Evolutionary conservation across 1,284 basidiomycete genomes (phyloP).

Genomic region (Volvariella surrecta): DNA sequence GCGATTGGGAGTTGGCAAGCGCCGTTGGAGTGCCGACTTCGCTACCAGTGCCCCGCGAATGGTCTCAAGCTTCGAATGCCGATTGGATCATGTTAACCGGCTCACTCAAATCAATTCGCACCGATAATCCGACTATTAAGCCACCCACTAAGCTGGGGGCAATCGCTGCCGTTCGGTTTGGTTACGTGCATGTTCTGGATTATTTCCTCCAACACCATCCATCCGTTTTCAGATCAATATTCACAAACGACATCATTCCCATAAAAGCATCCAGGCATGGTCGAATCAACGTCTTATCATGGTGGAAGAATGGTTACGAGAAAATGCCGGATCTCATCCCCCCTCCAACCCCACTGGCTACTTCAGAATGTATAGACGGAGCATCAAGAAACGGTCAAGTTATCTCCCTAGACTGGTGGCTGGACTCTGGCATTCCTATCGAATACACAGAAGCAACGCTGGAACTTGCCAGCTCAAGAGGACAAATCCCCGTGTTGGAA

Average conservation of each 20-base stretch:
- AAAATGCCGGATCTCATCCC: conserved; percentile 48
- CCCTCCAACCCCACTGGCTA: conserved; percentile 37
- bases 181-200: conserved; percentile 66
- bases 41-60: conserved; percentile 54
- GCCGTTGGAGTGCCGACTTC: conserved; percentile 68
- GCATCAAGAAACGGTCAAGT: conserved; percentile 67
- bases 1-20: conserved; percentile 74
- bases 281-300: conserved; percentile 61
- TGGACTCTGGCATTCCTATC: conserved; percentile 42
- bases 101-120: conserved; percentile 47
- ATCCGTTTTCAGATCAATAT: conserved; percentile 50
- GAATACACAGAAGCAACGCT: conserved; percentile 71
- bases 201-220: conserved; percentile 58
- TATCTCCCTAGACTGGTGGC: conserved; percentile 66
- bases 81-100: conserved; percentile 66
- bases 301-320: conserved; percentile 67
- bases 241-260: conserved; percentile 60
- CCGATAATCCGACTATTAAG: conserved; percentile 41
- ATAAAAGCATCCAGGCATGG: conserved; percentile 67
- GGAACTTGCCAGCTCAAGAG: conserved; percentile 67
- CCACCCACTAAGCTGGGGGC: conserved; percentile 64
- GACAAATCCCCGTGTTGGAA: conserved; percentile 60
- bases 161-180: conserved; percentile 58
- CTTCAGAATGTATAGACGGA: conserved; percentile 58
- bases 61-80: conserved; percentile 57